Evolutionary conservation across 2,329 filamentous ascomycete species (phyloP).

Genomic region (Chaetomium globosum): DNA sequence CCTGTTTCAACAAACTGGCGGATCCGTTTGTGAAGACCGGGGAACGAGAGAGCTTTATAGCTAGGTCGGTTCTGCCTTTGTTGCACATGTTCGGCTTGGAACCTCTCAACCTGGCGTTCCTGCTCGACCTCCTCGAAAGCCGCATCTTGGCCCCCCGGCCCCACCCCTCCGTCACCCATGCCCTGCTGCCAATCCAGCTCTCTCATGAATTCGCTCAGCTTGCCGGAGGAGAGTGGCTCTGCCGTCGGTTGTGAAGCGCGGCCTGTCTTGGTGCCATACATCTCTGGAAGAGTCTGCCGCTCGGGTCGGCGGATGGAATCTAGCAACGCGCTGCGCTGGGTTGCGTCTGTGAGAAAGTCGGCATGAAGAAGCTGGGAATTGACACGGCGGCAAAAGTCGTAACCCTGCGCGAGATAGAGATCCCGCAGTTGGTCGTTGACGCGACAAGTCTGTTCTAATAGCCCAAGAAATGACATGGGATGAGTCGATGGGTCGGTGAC

Average conservation of each 20-base stretch:
- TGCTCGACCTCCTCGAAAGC: constrained; percentile 3
- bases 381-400: not conserved
- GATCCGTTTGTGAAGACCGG: not conserved
- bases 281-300: not conserved
- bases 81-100: constrained; percentile 1
- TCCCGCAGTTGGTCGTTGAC: not conserved
- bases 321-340: not conserved
- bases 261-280: not conserved
- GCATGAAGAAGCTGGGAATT: not conserved
- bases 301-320: not conserved
- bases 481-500: not conserved
- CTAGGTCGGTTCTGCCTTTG: not conserved
- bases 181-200: not conserved
- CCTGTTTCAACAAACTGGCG: not conserved
- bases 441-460: not conserved
- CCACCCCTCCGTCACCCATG: not conserved
- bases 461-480: not conserved
- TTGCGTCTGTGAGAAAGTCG: not conserved
- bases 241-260: not conserved
- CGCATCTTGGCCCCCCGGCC: not conserved
- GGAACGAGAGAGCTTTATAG: not conserved
- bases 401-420: constrained; percentile 1
- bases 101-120: not conserved
- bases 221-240: not conserved
- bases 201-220: not conserved